These are phyloP conservation scores for Antitrichia curtipendula DNA, from an alignment of 225 moss, liverwort and hornwort genomes.

Conservation along the genomic window DNA sequence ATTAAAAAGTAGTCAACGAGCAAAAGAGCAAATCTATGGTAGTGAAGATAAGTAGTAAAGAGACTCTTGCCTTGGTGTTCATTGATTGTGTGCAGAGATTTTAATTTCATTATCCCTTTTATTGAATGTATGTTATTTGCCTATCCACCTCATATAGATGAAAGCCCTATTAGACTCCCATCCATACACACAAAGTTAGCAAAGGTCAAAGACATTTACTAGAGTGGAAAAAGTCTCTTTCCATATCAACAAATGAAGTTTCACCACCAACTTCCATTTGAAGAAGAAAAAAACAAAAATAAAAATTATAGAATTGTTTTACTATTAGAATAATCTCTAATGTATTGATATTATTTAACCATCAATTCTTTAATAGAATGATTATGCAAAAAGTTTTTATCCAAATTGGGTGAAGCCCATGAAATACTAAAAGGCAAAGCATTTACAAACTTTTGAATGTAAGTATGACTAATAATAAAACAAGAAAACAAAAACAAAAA, in stretches of 20 bases:
- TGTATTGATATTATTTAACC: background rate
- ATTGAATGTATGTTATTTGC: background rate
- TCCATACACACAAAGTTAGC: accelerated
- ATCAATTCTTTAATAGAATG: too few relatives aligned
- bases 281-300: background rate
- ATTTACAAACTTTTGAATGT: background rate
- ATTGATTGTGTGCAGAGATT: too few relatives aligned
- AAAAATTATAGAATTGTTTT: background rate
- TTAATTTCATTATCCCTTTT: background rate
- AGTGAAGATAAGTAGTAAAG: background rate
- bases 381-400: accelerated
- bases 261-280: background rate
- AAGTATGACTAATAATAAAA: background rate
- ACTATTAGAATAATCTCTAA: background rate
- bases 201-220: background rate
- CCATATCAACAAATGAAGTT: background rate
- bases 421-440: background rate
- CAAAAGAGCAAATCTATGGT: background rate
- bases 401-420: background rate
- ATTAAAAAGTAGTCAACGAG: background rate
- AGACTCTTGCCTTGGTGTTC: background rate
- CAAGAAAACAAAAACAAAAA: background rate
- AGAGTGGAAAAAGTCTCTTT: background rate
- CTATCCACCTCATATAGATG: background rate
- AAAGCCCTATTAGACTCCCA: accelerated